Evolutionary conservation across 352 stramenopile species (phyloP).

Genomic region (Phytophthora megakarya): DNA sequence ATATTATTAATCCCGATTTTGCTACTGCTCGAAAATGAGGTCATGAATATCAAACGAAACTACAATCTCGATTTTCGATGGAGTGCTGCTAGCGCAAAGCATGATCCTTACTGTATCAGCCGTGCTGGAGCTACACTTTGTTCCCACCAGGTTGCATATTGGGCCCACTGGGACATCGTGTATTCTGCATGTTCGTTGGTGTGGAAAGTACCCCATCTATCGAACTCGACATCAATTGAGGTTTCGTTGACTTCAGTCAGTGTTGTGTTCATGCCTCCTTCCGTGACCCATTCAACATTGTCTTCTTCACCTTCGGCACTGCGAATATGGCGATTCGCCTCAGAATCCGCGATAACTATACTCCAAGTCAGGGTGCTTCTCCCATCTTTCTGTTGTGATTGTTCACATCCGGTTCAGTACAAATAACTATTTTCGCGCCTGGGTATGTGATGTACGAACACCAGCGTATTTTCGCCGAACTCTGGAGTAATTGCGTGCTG

Average conservation of each 20-base stretch:
- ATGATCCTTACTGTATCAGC: too few species aligned
- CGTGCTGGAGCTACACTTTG: conserved; percentile 18
- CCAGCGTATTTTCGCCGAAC: conserved; percentile 26
- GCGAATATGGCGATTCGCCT: conserved; percentile 28
- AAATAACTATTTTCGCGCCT: too few species aligned
- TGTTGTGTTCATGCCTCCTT: conserved; percentile 31
- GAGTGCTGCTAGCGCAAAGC: too few species aligned
- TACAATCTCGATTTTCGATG: too few species aligned
- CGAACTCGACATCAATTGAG: conserved; percentile 31
- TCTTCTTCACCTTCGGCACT: conserved; percentile 16
- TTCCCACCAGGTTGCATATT: conserved; percentile 39
- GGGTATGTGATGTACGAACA: conserved; percentile 26
- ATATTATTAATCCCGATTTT: too few species aligned
- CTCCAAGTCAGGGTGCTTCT: conserved; percentile 25
- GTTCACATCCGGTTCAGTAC: too few species aligned
- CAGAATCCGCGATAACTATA: conserved; percentile 35
- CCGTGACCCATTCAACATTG: conserved; percentile 35
- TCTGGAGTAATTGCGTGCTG: conserved; percentile 24
- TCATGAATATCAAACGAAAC: too few species aligned
- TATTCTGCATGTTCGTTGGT: conserved; percentile 44
- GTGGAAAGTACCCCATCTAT: conserved; percentile 36
- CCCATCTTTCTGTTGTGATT: conserved; percentile 18
- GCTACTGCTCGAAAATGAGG: too few species aligned
- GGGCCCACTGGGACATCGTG: conserved; percentile 50
- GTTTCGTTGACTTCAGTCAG: conserved; percentile 26